phyloP scores from a whole-genome alignment of 106 monocot species.

The Apostasia ramifera region DNA sequence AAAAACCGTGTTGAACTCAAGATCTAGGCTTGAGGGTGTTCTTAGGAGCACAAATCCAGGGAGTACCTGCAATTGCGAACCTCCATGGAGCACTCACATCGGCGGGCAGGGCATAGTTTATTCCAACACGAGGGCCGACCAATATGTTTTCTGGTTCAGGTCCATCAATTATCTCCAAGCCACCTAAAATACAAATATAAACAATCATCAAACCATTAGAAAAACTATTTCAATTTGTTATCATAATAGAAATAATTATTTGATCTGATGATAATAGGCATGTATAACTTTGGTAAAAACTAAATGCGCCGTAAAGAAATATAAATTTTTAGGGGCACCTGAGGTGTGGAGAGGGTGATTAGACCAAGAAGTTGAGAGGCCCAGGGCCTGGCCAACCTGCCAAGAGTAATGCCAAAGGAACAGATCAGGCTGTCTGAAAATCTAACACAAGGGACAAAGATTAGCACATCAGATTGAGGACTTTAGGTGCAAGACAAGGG shows the following conservation, averaged over 20 bases:
- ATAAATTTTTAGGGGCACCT: conserved; percentile 25
- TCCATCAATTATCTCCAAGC: conserved; percentile 71
- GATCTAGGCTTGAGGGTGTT: conserved; percentile 40
- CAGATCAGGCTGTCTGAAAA: neutral
- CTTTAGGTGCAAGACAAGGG: neutral
- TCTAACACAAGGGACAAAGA: too few species aligned
- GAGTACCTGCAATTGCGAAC: conserved; percentile 67
- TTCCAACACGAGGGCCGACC: conserved; percentile 79
- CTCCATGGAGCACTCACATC: conserved; percentile 83
- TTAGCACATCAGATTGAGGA: too few species aligned
- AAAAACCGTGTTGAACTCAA: too few species aligned
- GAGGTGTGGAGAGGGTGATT: conserved; percentile 70
- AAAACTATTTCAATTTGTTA: too few species aligned
- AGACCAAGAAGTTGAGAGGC: conserved; percentile 76
- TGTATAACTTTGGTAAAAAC: too few species aligned
- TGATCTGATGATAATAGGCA: too few species aligned
- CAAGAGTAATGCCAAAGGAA: neutral
- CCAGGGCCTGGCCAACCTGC: conserved; percentile 90
- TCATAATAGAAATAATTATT: too few species aligned
- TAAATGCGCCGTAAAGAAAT: too few species aligned
- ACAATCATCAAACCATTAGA: neutral
- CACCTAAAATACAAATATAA: conserved; percentile 31
- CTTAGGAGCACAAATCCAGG: conserved; percentile 85
- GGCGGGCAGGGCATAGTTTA: conserved; percentile 76
- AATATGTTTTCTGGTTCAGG: conserved; percentile 56